Base-by-base conservation (phyloP, 2,329 filamentous ascomycete genomes). In the Zasmidium cellare region DNA sequence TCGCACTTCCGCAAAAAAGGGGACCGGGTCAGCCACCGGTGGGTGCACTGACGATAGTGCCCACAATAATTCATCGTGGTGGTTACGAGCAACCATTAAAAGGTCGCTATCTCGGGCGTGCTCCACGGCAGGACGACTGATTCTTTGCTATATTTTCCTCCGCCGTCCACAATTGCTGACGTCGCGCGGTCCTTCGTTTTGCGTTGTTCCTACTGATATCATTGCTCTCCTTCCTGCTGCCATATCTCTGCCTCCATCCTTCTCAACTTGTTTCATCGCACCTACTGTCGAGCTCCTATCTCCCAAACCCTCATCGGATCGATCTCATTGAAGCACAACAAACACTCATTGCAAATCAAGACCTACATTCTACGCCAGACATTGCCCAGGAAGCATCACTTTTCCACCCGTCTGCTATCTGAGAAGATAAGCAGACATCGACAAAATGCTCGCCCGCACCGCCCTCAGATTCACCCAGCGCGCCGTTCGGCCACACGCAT, bases 361-460 rank as follows among this genome's bases (percentile, higher is more conserved):
- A 28, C 25, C 25, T 28, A 28, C 25, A 28, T 28, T 11, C 11
- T 28, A 28, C 25, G 25, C 25, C 25, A 28, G 25, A 41, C 16
- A 41, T 41, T 18, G 35, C 35, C 16, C 16, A 6, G 16, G 16
- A 14, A n/a, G 35, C 35, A 41, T n/a, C 35, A 14, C 35, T n/a
- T 41, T 41, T 41, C 3, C 7, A 3, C 11, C 35, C 16, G 16
- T 14, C 35, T 41, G 35, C 35, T n/a, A 41, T 41, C 35, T 41
- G 35, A 9, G 35, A 6, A 41, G 35, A 41, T 41, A 41, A 41
- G 35, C 35, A 41, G 35, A 28, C 25, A 28, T 9, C 35, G 24
- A 11, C 57, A 65, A 7, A 18, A 66, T 66, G 64, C 56, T 66
- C 44, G 58, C 60, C 51, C 64, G 64, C 47, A 61, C 52, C 28